Conservation (phyloP, 306 rosid species). For the Cucurbita pepo region DNA sequence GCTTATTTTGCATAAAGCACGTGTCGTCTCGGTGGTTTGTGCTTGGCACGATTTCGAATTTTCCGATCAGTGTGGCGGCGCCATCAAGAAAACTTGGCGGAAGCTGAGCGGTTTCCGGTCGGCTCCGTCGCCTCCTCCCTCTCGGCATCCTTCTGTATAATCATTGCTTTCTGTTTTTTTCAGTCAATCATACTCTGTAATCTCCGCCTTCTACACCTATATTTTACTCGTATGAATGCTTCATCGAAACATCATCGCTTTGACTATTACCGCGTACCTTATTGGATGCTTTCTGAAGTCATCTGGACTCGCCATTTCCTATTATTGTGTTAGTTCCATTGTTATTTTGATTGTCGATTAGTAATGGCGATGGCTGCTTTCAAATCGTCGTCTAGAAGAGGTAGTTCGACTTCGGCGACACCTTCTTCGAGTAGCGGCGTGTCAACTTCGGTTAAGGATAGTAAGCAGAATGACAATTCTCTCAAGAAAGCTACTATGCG, state of each 20-base stretch:
- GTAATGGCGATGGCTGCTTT: constrained; percentile 65
- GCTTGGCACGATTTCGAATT: not conserved
- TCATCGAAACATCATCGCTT: not conserved
- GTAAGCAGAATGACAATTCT: not conserved
- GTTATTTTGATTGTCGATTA: not conserved
- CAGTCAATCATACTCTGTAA: not conserved
- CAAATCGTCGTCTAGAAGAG: constrained; percentile 74
- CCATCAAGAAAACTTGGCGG: not conserved
- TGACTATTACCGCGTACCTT: not conserved
- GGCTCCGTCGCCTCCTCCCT: not conserved
- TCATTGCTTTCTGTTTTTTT: not conserved
- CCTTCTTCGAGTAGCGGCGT: constrained; percentile 4
- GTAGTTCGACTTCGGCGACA: constrained; percentile 8
- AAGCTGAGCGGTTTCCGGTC: not conserved
- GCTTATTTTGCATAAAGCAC: not conserved
- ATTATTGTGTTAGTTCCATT: not conserved
- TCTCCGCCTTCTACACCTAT: not conserved
- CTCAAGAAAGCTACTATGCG: constrained; percentile 32
- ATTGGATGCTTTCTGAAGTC: not conserved
- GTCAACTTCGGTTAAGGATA: constrained; percentile 11
- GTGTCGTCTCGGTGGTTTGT: not conserved
- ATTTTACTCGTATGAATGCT: not conserved
- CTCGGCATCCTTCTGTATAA: not conserved
- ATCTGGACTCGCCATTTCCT: not conserved
- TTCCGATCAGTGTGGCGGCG: not conserved